Evolutionary conservation across 2,329 filamentous ascomycete genomes (phyloP).

Genomic region (Sphaerulina vaccinii): DNA sequence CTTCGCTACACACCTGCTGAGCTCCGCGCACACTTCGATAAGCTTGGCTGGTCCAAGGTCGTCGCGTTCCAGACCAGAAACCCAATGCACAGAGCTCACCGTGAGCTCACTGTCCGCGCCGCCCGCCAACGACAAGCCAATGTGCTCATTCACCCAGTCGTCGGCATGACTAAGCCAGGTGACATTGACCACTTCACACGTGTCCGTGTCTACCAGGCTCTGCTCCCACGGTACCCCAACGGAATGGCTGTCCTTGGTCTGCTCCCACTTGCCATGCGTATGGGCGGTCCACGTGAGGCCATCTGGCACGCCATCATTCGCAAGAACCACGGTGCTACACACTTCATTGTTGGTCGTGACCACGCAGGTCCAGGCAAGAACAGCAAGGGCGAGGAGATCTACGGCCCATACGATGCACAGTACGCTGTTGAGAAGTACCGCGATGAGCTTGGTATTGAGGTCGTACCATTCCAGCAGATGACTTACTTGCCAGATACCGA

Average conservation of each 20-base stretch:
- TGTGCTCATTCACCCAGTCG: slow-evolving; percentile 97
- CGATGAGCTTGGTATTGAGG: slow-evolving; percentile 95
- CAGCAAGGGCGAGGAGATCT: slow-evolving; percentile 94
- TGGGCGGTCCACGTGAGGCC: slow-evolving; percentile 96
- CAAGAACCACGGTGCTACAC: slow-evolving; percentile 98
- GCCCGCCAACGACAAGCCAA: slow-evolving; percentile 95
- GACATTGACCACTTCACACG: slow-evolving; percentile 99
- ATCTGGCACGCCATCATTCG: slow-evolving; percentile 99
- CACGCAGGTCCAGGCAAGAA: slow-evolving; percentile 98
- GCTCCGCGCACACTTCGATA: slow-evolving; percentile 95
- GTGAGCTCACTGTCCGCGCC: slow-evolving; percentile 95
- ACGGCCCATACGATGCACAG: slow-evolving; percentile 97
- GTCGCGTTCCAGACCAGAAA: slow-evolving; percentile 99
- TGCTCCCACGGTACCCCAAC: slow-evolving; percentile 95
- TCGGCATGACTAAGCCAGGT: slow-evolving; percentile 96
- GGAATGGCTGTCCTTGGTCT: slow-evolving; percentile 97
- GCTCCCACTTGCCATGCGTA: slow-evolving; percentile 94
- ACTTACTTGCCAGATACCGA: slow-evolving; percentile 97
- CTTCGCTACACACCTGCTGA: slow-evolving; percentile 94
- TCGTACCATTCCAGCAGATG: slow-evolving; percentile 99
- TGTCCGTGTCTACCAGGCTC: slow-evolving; percentile 96
- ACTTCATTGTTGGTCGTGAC: slow-evolving; percentile 99
- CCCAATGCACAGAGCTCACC: slow-evolving; percentile 98
- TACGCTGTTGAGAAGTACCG: slow-evolving; percentile 94
- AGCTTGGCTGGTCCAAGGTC: slow-evolving; percentile 96